A percentile compares a stretch with the other conserved stretches of the same genome.
Evolutionary conservation across 352 stramenopile genomes (phyloP).

Genomic region (Phytophthora cactorum): DNA sequence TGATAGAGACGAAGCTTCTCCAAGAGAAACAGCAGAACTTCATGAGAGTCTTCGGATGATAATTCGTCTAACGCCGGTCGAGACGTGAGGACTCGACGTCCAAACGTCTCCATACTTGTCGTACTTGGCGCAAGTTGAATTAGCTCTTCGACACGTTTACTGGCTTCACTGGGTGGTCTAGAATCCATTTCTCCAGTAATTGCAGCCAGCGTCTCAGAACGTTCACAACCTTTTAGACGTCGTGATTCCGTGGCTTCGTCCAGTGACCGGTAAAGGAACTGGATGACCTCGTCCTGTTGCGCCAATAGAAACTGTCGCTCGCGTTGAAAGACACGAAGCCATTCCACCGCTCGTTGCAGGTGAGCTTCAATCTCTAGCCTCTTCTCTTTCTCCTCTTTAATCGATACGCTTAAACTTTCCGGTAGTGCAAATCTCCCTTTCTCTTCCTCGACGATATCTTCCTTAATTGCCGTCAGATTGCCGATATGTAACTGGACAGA

Average conservation of each 20-base stretch:
- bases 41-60: constrained; percentile 44
- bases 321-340: constrained; percentile 54
- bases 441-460: constrained; percentile 27
- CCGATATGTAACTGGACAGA: constrained; percentile 18
- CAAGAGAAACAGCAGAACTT: constrained; percentile 62
- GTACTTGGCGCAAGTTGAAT: constrained; percentile 27
- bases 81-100: constrained; percentile 30
- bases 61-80: constrained; percentile 60
- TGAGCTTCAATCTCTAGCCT: constrained; percentile 37
- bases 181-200: neutral
- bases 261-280: constrained; percentile 58
- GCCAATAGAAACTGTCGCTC: constrained; percentile 67
- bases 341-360: constrained; percentile 47
- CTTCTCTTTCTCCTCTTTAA: constrained; percentile 13
- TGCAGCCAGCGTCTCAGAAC: neutral
- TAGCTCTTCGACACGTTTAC: constrained; percentile 31
- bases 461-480: constrained; percentile 1
- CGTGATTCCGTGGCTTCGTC: constrained; percentile 36
- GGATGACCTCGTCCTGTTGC: constrained; percentile 69
- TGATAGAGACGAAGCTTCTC: constrained; percentile 76
- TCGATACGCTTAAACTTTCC: neutral
- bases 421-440: neutral
- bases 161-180: neutral
- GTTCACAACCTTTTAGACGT: neutral
- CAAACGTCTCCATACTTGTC: constrained; percentile 50